These are phyloP conservation scores for Rhodotorula sp. DNA, from an alignment of 1,284 basidiomycete genomes.

Conservation along the genomic window DNA sequence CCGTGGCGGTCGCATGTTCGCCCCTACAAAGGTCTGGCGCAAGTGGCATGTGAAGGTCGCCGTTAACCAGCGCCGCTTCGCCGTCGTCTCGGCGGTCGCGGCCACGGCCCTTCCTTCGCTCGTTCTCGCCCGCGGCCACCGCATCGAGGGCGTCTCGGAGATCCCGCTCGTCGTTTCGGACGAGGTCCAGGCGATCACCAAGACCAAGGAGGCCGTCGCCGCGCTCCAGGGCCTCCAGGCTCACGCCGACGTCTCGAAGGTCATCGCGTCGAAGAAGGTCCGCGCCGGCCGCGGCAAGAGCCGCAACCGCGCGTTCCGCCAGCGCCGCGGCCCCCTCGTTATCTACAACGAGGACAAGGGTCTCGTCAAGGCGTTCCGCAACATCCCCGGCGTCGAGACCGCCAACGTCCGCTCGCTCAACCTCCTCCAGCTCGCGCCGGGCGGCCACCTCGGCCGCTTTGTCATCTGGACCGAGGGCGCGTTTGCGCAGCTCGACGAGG, in stretches of 20 bases:
- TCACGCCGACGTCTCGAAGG: constrained; percentile 94
- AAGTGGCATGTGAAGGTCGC: constrained; percentile 99
- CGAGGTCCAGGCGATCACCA: constrained; percentile 80
- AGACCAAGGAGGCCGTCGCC: constrained; percentile 97
- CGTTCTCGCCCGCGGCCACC: constrained; percentile 98
- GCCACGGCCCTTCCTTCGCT: constrained; percentile 97
- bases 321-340: constrained; percentile 95
- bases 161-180: constrained; percentile 89
- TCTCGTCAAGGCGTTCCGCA: constrained; percentile 97
- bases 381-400: constrained; percentile 97
- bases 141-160: constrained; percentile 96
- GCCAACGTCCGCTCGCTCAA: constrained; percentile 94
- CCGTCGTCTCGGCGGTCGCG: constrained; percentile 95
- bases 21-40: constrained; percentile 94
- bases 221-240: constrained; percentile 89
- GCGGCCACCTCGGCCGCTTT: constrained; percentile 98
- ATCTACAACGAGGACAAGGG: constrained; percentile 99
- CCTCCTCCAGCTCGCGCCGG: constrained; percentile 97
- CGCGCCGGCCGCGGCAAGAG: constrained; percentile 97
- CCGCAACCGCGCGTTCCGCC: constrained; percentile 94
- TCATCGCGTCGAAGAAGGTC: constrained; percentile 95
- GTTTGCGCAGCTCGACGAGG: constrained; percentile 87
- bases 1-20: constrained; percentile 99
- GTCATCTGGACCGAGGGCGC: constrained; percentile 99
- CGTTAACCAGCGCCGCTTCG: constrained; percentile 99